Evolutionary conservation across 1,139 yeast species (phyloP).

Genomic region (Blastobotrys capitulatus): DNA sequence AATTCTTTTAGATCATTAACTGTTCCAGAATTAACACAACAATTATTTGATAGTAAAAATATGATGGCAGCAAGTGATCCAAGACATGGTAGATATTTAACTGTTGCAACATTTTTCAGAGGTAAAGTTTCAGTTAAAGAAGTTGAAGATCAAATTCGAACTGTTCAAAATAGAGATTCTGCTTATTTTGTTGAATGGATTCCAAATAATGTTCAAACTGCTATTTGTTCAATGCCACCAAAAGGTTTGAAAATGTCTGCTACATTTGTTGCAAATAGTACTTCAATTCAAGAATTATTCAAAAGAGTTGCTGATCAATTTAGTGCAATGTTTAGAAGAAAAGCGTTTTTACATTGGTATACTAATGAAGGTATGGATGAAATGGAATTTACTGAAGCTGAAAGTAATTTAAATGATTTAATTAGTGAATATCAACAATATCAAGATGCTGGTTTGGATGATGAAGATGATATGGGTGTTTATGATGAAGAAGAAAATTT

Average conservation of each 20-base stretch:
- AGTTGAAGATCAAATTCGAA: slow-evolving; percentile 89
- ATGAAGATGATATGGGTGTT: slow-evolving; percentile 51
- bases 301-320: slow-evolving; percentile 87
- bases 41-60: slow-evolving; percentile 84
- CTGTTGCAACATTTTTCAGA: slow-evolving; percentile 93
- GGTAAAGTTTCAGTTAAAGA: slow-evolving; percentile 90
- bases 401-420: slow-evolving; percentile 75
- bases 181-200: slow-evolving; percentile 92
- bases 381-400: slow-evolving; percentile 89
- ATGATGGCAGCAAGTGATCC: slow-evolving; percentile 97
- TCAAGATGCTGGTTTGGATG: slow-evolving; percentile 75
- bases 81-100: slow-evolving; percentile 80
- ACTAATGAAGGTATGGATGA: slow-evolving; percentile 95
- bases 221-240: slow-evolving; percentile 88
- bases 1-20: slow-evolving; percentile 77
- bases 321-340: slow-evolving; percentile 87
- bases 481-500: slow-evolving; percentile 25
- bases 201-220: slow-evolving; percentile 93
- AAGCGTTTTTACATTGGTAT: slow-evolving; percentile 95
- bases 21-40: slow-evolving; percentile 89
- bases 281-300: slow-evolving; percentile 86
- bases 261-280: slow-evolving; percentile 86
- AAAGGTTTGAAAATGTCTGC: slow-evolving; percentile 83
- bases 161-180: slow-evolving; percentile 75
- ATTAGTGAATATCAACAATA: slow-evolving; percentile 89